Evolutionary conservation across 345 rosid genomes (phyloP), one percentile per base, ranked within the genome.

Genomic region (Salix arbutifolia): DNA sequence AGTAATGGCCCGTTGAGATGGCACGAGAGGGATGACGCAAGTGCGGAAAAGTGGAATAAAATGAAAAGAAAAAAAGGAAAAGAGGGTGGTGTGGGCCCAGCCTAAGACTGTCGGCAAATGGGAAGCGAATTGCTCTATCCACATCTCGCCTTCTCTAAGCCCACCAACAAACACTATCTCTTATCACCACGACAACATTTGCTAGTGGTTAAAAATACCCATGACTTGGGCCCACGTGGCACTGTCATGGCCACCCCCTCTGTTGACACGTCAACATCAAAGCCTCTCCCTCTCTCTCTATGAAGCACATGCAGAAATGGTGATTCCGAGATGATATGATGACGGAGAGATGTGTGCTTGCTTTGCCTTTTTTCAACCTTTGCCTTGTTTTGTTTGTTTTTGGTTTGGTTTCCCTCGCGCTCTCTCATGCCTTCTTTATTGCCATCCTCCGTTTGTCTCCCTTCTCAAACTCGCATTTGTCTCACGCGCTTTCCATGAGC

Each of bases 211-310:
- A 46, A 33, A 33, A 33, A 40, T 6, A 53, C 31, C 76, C 72
- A 72, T 64, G 74, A 2, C 18, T n/a, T 44, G 78, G 82, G 46
- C 40, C 79, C 84, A 72, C 66, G 74, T 74, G 81, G 67, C 73
- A 71, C 33, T 76, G 21, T 38, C 53, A 5, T 5, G 67, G 71
- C 73, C 82, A 72, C 61, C 44, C 78, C 67, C 67, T 71, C 46
- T 40, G 4, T 12, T 67, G 89, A 84, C 81, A 79, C 83, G 86
- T 86, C 84, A 61, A 84, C 70, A 70, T 86, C 89, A 79, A 31
- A 30, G 23, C 3, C 25, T 23, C 17, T 56, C 18, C 16, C 14
- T 69, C 46, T 8, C 42, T 31, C 21, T 16, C 60, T 21, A 69
- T 17, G 13, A 48, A 13, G 10, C 6, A 4, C 33, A 1, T 11